These are phyloP conservation scores for Xylaria multiplex DNA, from an alignment of 2,329 filamentous ascomycete genomes.

Conservation along the genomic window DNA sequence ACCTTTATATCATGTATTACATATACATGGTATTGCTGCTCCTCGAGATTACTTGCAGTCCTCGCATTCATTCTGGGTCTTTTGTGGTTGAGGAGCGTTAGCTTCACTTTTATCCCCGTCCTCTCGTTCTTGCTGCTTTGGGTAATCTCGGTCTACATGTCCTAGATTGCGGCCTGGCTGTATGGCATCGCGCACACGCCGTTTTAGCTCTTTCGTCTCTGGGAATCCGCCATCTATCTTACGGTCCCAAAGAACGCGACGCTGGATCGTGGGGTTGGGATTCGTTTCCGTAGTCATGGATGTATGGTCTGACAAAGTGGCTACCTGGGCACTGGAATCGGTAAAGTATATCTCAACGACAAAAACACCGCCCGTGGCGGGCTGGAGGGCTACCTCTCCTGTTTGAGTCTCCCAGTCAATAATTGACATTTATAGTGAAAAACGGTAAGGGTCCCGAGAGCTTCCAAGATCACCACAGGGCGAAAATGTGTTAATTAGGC, in stretches of 20 bases:
- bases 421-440: too few relatives aligned
- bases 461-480: too few relatives aligned
- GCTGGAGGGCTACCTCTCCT: constrained; percentile 88
- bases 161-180: constrained; percentile 82
- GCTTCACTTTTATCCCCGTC: constrained; percentile 22
- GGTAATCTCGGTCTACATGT: constrained; percentile 74
- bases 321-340: constrained; percentile 36
- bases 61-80: constrained; percentile 47
- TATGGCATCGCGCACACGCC: constrained; percentile 82
- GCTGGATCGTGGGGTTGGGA: constrained; percentile 52
- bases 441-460: too few relatives aligned
- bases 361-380: constrained; percentile 86
- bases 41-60: constrained; percentile 48
- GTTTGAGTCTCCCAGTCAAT: too few relatives aligned
- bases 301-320: constrained; percentile 23
- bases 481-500: too few relatives aligned
- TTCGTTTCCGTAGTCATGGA: constrained; percentile 35
- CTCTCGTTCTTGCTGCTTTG: constrained; percentile 19
- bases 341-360: constrained; percentile 70
- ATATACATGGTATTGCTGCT: not conserved
- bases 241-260: constrained; percentile 82
- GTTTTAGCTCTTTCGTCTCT: constrained; percentile 91
- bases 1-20: constrained; percentile 3
- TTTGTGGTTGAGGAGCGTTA: constrained; percentile 11
- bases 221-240: constrained; percentile 90